Evolutionary conservation across 768 basidiomycete genomes (phyloP).

Genomic region (Agrocybe pediades): DNA sequence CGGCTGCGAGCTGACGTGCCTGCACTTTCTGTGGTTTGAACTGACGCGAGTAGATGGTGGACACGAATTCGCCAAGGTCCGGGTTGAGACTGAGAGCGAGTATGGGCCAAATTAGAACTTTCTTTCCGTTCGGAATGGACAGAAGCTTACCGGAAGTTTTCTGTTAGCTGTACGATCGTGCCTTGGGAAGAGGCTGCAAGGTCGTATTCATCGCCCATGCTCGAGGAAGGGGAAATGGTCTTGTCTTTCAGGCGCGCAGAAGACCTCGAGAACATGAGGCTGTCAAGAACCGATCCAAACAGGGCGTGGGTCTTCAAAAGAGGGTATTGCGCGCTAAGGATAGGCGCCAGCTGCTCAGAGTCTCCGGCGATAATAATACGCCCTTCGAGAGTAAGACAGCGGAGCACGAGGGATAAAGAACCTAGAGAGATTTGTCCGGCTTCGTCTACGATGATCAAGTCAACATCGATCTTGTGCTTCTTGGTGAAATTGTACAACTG

Average conservation of each 20-base stretch:
- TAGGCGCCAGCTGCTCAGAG: conserved; percentile 53
- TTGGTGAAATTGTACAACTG: conserved; percentile 53
- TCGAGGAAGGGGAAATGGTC: conserved; percentile 6
- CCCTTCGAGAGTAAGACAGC: conserved; percentile 36
- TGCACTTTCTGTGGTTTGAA: conserved; percentile 53
- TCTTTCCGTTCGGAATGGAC: not conserved
- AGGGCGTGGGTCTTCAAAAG: conserved; percentile 35
- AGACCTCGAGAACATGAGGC: conserved; percentile 36
- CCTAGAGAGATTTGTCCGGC: conserved; percentile 53
- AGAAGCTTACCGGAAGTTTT: conserved; percentile 45
- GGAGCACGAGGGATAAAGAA: conserved; percentile 45
- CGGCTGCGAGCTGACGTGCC: conserved; percentile 36
- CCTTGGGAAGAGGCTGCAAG: conserved; percentile 27
- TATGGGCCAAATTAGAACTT: not conserved
- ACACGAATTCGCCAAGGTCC: conserved; percentile 55
- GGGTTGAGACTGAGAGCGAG: conserved; percentile 48
- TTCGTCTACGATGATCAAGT: conserved; percentile 50
- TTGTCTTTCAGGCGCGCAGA: conserved; percentile 1
- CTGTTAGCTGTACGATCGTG: conserved; percentile 49
- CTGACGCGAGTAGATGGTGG: conserved; percentile 49
- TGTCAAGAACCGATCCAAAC: conserved; percentile 52
- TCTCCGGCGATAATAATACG: conserved; percentile 53
- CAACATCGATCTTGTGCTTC: conserved; percentile 36
- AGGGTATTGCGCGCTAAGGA: conserved; percentile 48
- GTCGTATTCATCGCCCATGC: conserved; percentile 18